Conservation (phyloP, 2,329 filamentous ascomycete species). For the Mycosphaerella arachidis region DNA sequence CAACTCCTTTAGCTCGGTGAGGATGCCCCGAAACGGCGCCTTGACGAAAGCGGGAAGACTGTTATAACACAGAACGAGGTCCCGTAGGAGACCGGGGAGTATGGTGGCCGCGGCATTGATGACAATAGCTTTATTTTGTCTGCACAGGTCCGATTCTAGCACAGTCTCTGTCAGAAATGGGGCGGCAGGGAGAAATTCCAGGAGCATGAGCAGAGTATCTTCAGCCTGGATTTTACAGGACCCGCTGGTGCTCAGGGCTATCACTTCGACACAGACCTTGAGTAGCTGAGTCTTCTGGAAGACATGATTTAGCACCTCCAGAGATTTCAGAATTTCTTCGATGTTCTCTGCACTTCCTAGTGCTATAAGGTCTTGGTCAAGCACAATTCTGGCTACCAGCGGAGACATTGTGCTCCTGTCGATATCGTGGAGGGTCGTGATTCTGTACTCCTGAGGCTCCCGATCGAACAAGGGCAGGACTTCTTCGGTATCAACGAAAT, state of each 20-base stretch:
- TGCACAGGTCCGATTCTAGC: not conserved
- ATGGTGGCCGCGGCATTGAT: too few relatives aligned
- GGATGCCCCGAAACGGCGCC: not conserved
- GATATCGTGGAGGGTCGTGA: too few relatives aligned
- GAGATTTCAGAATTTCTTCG: not conserved
- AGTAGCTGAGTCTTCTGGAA: too few relatives aligned
- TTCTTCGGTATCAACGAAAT: slow-evolving; percentile 4
- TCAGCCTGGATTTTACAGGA: too few relatives aligned
- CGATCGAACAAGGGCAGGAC: not conserved
- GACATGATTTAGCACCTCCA: too few relatives aligned
- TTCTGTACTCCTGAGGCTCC: not conserved
- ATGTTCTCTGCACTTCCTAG: not conserved
- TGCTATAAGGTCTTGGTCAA: too few relatives aligned
- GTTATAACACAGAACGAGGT: not conserved
- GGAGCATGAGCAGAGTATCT: not conserved
- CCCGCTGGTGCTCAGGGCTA: too few relatives aligned
- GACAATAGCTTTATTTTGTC: not conserved
- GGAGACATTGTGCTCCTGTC: too few relatives aligned
- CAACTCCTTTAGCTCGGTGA: not conserved
- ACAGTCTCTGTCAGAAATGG: not conserved
- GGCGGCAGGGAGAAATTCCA: not conserved
- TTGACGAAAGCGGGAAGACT: not conserved
- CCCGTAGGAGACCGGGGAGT: not conserved
- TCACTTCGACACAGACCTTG: not conserved
- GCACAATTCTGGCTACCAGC: too few relatives aligned